These are phyloP conservation scores for Trametes versicolor DNA, from an alignment of 1,284 basidiomycete genomes.

Conservation along the genomic window DNA sequence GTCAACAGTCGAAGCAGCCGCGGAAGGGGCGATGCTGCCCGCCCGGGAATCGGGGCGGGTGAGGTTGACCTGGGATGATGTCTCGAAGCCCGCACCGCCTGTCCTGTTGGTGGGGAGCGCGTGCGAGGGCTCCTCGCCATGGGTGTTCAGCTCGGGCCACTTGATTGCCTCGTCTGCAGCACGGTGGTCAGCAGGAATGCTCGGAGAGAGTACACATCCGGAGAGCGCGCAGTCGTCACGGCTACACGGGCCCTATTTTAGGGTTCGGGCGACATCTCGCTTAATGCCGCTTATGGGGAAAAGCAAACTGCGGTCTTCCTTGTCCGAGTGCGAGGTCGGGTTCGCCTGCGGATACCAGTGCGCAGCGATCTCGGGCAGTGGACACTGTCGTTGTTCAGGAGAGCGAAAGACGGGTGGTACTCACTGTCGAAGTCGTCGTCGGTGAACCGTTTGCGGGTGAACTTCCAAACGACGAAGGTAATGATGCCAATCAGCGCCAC, in stretches of 20 bases:
- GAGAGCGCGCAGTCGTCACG: not conserved
- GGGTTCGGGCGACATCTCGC: constrained; percentile 23
- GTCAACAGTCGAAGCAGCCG: constrained; percentile 59
- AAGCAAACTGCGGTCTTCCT: constrained; percentile 19
- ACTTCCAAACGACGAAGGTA: constrained; percentile 83
- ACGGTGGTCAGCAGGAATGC: constrained; percentile 10
- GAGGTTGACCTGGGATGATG: constrained; percentile 65
- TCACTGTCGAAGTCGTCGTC: constrained; percentile 79
- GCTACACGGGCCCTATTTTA: constrained; percentile 23
- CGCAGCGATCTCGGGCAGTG: not conserved
- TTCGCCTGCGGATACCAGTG: not conserved
- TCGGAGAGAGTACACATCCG: not conserved
- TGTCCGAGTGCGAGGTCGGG: constrained; percentile 11
- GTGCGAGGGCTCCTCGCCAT: constrained; percentile 52
- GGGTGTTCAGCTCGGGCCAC: constrained; percentile 84
- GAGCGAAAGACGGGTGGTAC: constrained; percentile 44
- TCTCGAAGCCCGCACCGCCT: constrained; percentile 71
- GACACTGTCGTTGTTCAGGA: not conserved
- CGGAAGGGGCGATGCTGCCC: constrained; percentile 53
- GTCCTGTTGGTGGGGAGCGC: constrained; percentile 72
- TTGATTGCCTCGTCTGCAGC: constrained; percentile 80
- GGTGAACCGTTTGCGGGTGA: constrained; percentile 76
- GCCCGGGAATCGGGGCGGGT: constrained; percentile 55
- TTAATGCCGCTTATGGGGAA: constrained; percentile 11
- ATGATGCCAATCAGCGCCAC: constrained; percentile 73